These are phyloP conservation scores for Solanum okadae DNA, from an alignment of 257 asterid species.

Conservation along the genomic window DNA sequence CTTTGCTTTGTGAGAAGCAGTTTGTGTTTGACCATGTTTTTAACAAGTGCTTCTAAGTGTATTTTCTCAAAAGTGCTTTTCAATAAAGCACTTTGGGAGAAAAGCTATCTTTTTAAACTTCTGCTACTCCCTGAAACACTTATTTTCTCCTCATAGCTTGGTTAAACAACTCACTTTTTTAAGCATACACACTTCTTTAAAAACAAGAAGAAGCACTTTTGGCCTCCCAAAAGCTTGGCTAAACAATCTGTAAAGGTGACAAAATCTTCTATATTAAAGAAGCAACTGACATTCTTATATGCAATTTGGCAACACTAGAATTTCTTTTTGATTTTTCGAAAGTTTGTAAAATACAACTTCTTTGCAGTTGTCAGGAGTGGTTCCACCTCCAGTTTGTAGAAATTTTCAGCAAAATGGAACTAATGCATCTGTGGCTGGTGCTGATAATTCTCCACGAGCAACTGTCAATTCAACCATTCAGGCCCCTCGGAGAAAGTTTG, in stretches of 20 bases:
- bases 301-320: neutral
- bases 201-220: neutral
- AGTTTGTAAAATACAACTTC: neutral
- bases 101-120: neutral
- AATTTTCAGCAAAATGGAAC: constrained; percentile 62
- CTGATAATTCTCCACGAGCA: constrained; percentile 66
- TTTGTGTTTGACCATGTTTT: neutral
- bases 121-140: neutral
- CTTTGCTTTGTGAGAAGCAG: neutral
- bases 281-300: neutral
- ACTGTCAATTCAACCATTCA: constrained; percentile 50
- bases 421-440: constrained; percentile 43
- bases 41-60: neutral
- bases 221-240: neutral
- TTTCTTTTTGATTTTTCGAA: neutral
- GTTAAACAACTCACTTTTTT: neutral
- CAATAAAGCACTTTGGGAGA: neutral
- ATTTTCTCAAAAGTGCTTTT: neutral
- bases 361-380: constrained; percentile 78
- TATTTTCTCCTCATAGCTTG: neutral
- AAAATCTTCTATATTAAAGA: neutral
- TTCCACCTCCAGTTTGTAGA: constrained; percentile 88
- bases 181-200: neutral
- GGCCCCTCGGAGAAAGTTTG: constrained; percentile 91
- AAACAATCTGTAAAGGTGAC: neutral